These are phyloP conservation scores for Solanum corneliomulleri DNA, from an alignment of 257 asterid genomes.

Conservation along the genomic window DNA sequence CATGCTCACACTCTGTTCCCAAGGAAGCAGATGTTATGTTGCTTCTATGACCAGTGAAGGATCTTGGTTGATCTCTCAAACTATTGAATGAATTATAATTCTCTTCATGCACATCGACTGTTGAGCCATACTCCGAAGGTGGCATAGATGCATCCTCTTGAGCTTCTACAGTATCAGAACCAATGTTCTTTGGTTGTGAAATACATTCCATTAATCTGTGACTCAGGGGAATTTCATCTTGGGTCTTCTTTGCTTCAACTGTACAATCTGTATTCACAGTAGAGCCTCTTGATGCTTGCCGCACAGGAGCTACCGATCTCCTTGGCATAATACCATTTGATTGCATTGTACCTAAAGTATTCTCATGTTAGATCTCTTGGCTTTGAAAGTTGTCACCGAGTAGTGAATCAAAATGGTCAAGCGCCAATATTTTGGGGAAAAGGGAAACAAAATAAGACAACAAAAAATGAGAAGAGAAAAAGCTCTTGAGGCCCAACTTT, in stretches of 20 bases:
- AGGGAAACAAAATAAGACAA: neutral
- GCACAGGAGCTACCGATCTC: constrained; percentile 47
- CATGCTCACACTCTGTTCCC: constrained; percentile 15
- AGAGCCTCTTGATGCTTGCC: constrained; percentile 38
- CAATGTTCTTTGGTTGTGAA: constrained; percentile 21
- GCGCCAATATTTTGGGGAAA: neutral
- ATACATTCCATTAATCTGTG: constrained; percentile 16
- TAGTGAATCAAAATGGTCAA: neutral
- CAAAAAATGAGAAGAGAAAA: neutral
- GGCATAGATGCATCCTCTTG: constrained; percentile 47
- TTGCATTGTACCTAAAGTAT: constrained; percentile 42
- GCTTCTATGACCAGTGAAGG: constrained; percentile 18
- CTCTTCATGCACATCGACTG: constrained; percentile 29
- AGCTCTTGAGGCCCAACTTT: neutral
- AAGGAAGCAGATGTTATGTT: constrained; percentile 33
- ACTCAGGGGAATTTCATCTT: constrained; percentile 24
- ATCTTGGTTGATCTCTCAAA: constrained; percentile 33
- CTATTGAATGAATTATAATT: constrained; percentile 19
- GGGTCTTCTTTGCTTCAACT: constrained; percentile 16
- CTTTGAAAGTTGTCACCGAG: neutral
- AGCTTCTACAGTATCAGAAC: constrained; percentile 22
- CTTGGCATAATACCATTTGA: constrained; percentile 48
- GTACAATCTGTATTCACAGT: constrained; percentile 16
- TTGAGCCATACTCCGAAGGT: constrained; percentile 51
- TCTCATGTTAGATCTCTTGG: neutral